Evolutionary conservation across 2,329 filamentous ascomycete species (phyloP).

Genomic region (Thielaviopsis ethacetica): DNA sequence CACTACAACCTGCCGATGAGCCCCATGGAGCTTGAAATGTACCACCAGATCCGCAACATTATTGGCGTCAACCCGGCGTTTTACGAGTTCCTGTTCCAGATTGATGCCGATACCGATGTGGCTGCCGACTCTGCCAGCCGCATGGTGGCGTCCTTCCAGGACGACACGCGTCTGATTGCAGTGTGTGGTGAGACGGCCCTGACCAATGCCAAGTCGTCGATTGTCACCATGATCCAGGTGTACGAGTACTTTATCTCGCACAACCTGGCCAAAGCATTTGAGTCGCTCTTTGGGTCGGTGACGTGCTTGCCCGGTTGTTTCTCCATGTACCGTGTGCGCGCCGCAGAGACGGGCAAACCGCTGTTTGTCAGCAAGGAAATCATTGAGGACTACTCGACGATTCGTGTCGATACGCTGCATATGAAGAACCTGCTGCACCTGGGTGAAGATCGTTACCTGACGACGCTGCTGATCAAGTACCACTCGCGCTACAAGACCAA

Average conservation of each 20-base stretch:
- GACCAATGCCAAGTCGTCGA: slow-evolving; percentile 85
- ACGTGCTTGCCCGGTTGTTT: slow-evolving; percentile 99
- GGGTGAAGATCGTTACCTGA: slow-evolving; percentile 93
- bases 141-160: slow-evolving; percentile 45
- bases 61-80: slow-evolving; percentile 95
- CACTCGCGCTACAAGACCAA: slow-evolving; percentile 95
- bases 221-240: slow-evolving; percentile 99
- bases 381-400: slow-evolving; percentile 64
- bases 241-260: slow-evolving; percentile 99
- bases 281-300: slow-evolving; percentile 92
- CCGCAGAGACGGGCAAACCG: slow-evolving; percentile 83
- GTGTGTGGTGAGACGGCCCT: slow-evolving; percentile 93
- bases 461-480: slow-evolving; percentile 94
- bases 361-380: slow-evolving; percentile 83
- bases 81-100: slow-evolving; percentile 94
- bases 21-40: slow-evolving; percentile 91
- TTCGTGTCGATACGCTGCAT: slow-evolving; percentile 87
- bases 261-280: slow-evolving; percentile 90
- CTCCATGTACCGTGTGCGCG: slow-evolving; percentile 94
- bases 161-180: slow-evolving; percentile 81
- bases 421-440: slow-evolving; percentile 90
- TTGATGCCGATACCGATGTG: slow-evolving; percentile 79
- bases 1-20: slow-evolving; percentile 91
- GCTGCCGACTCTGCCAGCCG: too few species aligned
- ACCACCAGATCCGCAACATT: slow-evolving; percentile 98